Conservation (phyloP, 257 asterid species). For the Rhazya stricta region DNA sequence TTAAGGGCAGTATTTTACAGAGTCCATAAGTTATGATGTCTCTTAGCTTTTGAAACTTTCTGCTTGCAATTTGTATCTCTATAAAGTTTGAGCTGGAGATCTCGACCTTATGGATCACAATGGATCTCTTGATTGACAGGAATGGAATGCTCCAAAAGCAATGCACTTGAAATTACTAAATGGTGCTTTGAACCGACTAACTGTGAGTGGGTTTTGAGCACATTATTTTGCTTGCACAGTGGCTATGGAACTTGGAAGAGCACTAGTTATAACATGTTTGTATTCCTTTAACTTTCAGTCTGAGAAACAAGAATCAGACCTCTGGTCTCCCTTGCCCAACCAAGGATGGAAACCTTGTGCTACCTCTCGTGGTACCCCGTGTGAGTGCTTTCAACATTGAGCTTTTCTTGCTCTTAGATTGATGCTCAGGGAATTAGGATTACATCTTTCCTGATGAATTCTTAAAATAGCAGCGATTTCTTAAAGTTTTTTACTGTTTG, state of each 20-base stretch:
- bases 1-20: background rate
- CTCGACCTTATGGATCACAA: background rate
- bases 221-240: background rate
- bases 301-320: conserved; percentile 26
- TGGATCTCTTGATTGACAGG: conserved; percentile 15
- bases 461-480: background rate
- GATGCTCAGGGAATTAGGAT: background rate
- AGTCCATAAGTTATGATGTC: background rate
- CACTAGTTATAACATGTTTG: background rate
- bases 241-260: background rate
- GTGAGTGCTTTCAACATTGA: conserved; percentile 23
- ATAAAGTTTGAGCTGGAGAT: background rate
- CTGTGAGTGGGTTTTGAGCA: conserved; percentile 27
- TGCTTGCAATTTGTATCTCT: background rate
- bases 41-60: background rate
- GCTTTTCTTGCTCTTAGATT: background rate
- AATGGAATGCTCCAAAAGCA: conserved; percentile 39
- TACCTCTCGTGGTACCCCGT: conserved; percentile 9
- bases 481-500: background rate
- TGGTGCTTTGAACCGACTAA: conserved; percentile 27
- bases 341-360: conserved; percentile 43
- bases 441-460: background rate
- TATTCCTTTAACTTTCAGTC: conserved; percentile 21
- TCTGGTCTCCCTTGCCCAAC: conserved; percentile 42
- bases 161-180: conserved; percentile 32